A percentile compares a stretch with the other conserved stretches of the same genome.
These are phyloP conservation scores for Backusella sp. DNA, from an alignment of 192 early-diverging fungal genomes.

Conservation along the genomic window DNA sequence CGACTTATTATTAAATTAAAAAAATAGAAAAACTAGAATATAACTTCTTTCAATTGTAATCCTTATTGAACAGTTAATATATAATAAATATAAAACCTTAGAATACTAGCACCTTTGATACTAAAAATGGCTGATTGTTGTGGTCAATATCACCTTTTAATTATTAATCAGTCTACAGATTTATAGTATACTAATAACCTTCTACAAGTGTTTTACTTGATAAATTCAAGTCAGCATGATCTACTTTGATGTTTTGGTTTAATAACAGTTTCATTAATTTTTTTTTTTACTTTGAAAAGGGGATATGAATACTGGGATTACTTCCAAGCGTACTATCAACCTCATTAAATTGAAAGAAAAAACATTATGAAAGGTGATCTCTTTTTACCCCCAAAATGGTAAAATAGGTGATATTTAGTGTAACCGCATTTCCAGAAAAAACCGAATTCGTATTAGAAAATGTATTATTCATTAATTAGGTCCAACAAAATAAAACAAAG, in stretches of 20 bases:
- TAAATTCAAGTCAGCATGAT: no score
- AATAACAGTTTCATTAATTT: background rate
- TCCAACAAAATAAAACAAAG: background rate
- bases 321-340: background rate
- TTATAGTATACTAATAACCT: background rate
- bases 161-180: background rate
- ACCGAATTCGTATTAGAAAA: background rate
- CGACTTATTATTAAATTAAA: background rate
- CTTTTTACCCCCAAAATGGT: background rate
- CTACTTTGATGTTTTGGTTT: no score
- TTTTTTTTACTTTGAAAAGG: background rate
- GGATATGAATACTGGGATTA: background rate
- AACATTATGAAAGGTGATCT: background rate
- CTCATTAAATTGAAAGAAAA: background rate
- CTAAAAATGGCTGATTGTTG: background rate
- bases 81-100: background rate
- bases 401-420: background rate
- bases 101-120: background rate
- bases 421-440: background rate
- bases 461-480: background rate
- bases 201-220: no score
- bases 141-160: background rate
- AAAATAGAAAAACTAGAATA: background rate
- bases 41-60: background rate
- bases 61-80: background rate